Percentiles rank a stretch among this genome's conserved stretches.
These are phyloP conservation scores for Kluyveromyces aestuarii DNA, from an alignment of 805 yeast species.

Conservation along the genomic window DNA sequence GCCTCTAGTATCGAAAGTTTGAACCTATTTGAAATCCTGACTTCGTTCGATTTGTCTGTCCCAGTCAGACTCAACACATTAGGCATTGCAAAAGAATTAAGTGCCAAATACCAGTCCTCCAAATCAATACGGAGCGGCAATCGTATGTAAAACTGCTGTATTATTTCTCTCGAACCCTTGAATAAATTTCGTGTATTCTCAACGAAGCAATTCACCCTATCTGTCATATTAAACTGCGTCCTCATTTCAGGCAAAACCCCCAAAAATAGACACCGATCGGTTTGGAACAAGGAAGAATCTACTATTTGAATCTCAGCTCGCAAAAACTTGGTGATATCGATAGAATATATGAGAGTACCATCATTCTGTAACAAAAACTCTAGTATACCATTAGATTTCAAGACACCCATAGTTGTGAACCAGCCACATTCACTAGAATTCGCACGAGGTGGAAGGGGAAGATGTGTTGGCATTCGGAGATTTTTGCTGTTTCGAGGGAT, in stretches of 20 bases:
- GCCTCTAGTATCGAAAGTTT: slow-evolving; percentile 59
- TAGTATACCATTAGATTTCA: slow-evolving; percentile 53
- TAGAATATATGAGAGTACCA: slow-evolving; percentile 49
- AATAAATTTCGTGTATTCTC: slow-evolving; percentile 6
- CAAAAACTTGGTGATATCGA: slow-evolving; percentile 44
- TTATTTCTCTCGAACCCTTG: slow-evolving; percentile 24
- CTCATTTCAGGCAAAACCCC: slow-evolving; percentile 51
- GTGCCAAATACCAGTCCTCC: slow-evolving; percentile 69
- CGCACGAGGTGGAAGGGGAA: slow-evolving; percentile 3
- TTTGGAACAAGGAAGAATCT: slow-evolving; percentile 53
- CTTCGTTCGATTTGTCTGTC: slow-evolving; percentile 26
- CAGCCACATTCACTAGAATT: slow-evolving; percentile 43
- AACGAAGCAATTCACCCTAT: slow-evolving; percentile 4
- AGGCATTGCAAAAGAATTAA: slow-evolving; percentile 52
- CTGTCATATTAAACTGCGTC: slow-evolving; percentile 13
- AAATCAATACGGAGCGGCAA: slow-evolving; percentile 61
- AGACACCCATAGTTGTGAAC: slow-evolving; percentile 65
- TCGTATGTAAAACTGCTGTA: slow-evolving; percentile 35
- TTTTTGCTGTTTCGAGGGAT: slow-evolving; percentile 28
- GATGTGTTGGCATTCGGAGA: slow-evolving; percentile 4
- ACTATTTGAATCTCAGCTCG: slow-evolving; percentile 55
- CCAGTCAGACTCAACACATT: slow-evolving; percentile 31
- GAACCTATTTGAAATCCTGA: slow-evolving; percentile 47
- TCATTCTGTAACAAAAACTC: slow-evolving; percentile 55
- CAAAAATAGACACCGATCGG: slow-evolving; percentile 48